Base-by-base conservation (phyloP, 192 early-diverging fungal species). In the Coemansia sp. region DNA sequence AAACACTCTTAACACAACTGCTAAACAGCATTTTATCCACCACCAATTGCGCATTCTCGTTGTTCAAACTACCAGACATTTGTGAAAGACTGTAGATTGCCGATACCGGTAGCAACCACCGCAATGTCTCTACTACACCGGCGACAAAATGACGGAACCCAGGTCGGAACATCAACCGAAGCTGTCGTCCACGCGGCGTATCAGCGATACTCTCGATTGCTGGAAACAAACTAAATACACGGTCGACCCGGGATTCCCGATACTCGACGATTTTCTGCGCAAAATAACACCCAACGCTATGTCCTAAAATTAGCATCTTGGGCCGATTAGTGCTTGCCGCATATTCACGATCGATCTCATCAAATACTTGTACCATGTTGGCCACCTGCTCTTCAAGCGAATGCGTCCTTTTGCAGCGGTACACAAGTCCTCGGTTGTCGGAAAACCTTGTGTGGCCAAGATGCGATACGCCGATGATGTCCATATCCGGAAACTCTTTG, bases 161-260 rank as follows among this genome's bases (percentile, higher is more conserved):
- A 0, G 75, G 75, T 36, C n/a, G 45, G 42, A 83, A 77, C 67
- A 76, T 28, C 3, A 59, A 36, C 56, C 81, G 71, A 45, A 92
- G 66, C 29, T 86, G 72, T 6, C 79, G 80, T 14, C 92, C 94
- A 12, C 90, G 88, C 0, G 91, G 91, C 18, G 91, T 92, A n/a
- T 84, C 69, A 1, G 85, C 88, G 48, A 96, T 93, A 20, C 87
- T 69, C 25, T 89, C 88, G 8, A 96, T 66, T 1, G 93, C 91
- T 17, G 94, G 94, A 64, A 95, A 96, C 51, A 96, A 73, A 0
- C 75, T 72, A 62, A 92, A 87, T 5, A 90, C 57, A 16, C 85
- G 86, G 34, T 77, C 70, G n/a, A 94, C 86, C 22, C 83, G 80
- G 56, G 84, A 84, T 48, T 86, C 67, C 16, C 90, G 87, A 6